phyloP scores from a whole-genome alignment of 1,284 basidiomycete species.

The Lentinula novae-zelandiae region DNA sequence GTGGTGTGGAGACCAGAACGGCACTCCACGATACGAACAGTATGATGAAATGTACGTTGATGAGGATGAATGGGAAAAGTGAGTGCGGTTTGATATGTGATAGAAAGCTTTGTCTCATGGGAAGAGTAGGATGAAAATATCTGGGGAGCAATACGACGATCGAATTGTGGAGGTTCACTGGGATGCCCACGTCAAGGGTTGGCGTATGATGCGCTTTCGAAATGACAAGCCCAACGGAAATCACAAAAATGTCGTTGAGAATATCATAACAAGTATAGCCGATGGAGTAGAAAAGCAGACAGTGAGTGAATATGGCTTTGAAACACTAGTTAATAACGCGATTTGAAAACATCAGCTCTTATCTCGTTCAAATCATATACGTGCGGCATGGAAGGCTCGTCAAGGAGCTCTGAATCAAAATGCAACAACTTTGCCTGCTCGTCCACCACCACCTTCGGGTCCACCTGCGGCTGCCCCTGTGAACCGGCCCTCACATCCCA shows the following conservation, averaged over 20 bases:
- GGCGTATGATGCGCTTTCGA: conserved; percentile 89
- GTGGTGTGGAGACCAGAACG: conserved; percentile 69
- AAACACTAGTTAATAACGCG: neutral
- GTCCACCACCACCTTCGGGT: conserved; percentile 15
- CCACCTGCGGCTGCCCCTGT: neutral
- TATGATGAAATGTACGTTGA: conserved; percentile 87
- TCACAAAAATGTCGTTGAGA: conserved; percentile 77
- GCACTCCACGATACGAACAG: conserved; percentile 65
- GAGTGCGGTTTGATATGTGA: conserved; percentile 26
- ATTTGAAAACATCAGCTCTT: conserved; percentile 46
- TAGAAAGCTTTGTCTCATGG: conserved; percentile 5
- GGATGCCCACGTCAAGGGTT: conserved; percentile 64
- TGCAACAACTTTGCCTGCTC: conserved; percentile 15
- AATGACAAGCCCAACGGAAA: conserved; percentile 92
- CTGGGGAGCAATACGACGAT: conserved; percentile 88
- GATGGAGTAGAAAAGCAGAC: conserved; percentile 88
- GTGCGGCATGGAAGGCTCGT: conserved; percentile 67
- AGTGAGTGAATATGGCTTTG: conserved; percentile 40
- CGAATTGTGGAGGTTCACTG: conserved; percentile 93
- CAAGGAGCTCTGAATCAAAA: conserved; percentile 27
- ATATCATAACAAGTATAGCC: conserved; percentile 82
- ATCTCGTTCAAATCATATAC: conserved; percentile 53
- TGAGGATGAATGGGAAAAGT: conserved; percentile 94
- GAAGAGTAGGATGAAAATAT: conserved; percentile 70
- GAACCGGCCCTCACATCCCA: conserved; percentile 11